Conservation (phyloP, 2,329 filamentous ascomycete species). For the Eutypella sp. region DNA sequence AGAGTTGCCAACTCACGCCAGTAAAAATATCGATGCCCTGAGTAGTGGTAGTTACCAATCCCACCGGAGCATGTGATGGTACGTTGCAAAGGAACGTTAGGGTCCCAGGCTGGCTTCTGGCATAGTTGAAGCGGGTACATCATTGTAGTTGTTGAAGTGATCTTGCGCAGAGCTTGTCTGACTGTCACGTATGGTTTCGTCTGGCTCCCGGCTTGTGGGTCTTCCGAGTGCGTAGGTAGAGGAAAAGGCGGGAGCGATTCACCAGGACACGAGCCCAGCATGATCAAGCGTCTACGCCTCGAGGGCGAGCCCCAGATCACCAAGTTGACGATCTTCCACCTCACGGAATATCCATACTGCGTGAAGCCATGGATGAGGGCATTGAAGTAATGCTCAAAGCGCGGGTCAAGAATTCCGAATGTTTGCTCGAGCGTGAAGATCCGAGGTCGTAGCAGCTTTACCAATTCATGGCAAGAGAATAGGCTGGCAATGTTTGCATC, state of each 20-base stretch:
- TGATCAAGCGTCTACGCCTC: conserved; percentile 45
- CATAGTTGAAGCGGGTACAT: not conserved
- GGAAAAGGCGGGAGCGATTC: conserved; percentile 66
- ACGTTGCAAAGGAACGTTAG: conserved; percentile 41
- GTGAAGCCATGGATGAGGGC: conserved; percentile 61
- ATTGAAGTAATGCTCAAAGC: conserved; percentile 52
- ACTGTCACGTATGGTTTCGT: conserved; percentile 40
- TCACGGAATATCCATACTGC: conserved; percentile 60
- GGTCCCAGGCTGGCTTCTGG: conserved; percentile 36
- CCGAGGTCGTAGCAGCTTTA: conserved; percentile 57
- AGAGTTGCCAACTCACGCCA: conserved; percentile 62
- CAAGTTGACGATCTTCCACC: conserved; percentile 59
- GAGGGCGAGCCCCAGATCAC: conserved; percentile 48
- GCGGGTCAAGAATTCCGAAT: conserved; percentile 54
- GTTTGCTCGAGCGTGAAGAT: conserved; percentile 78
- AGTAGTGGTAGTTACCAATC: conserved; percentile 57
- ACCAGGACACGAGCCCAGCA: conserved; percentile 61
- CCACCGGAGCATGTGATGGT: conserved; percentile 63
- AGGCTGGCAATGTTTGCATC: conserved; percentile 62
- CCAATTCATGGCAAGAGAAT: conserved; percentile 48
- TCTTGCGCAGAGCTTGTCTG: conserved; percentile 32
- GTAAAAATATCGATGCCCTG: conserved; percentile 58
- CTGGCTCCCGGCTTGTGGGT: conserved; percentile 21
- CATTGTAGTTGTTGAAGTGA: conserved; percentile 16
- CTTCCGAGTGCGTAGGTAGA: conserved; percentile 49